Evolutionary conservation across 257 asterid species (phyloP).

Genomic region (Penstemon davidsonii): DNA sequence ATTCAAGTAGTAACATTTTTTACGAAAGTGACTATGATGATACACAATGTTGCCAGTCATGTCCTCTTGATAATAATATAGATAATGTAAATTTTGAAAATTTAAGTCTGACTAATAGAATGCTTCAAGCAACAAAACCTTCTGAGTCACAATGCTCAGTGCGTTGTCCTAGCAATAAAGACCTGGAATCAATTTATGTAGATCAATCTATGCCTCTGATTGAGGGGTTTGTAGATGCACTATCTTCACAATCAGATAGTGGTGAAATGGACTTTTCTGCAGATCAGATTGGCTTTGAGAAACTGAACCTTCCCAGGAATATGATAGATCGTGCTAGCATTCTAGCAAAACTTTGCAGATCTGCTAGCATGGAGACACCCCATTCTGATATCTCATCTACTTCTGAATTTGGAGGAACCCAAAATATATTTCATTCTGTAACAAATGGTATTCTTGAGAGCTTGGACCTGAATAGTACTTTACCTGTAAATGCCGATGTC

Average conservation of each 20-base stretch:
- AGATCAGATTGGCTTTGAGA: slow-evolving; percentile 45
- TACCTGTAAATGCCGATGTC: slow-evolving; percentile 38
- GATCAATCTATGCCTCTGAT: slow-evolving; percentile 62
- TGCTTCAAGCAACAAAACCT: slow-evolving; percentile 31
- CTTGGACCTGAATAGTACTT: slow-evolving; percentile 42
- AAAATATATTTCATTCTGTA: slow-evolving; percentile 47
- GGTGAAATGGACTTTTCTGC: slow-evolving; percentile 47
- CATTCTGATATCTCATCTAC: slow-evolving; percentile 53
- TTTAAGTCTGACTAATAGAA: slow-evolving; percentile 31
- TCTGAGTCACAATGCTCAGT: slow-evolving; percentile 32
- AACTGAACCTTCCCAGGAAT: slow-evolving; percentile 49
- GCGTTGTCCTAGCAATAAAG: slow-evolving; percentile 40
- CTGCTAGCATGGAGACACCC: slow-evolving; percentile 58
- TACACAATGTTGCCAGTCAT: slow-evolving; percentile 35
- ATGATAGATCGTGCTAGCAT: slow-evolving; percentile 78
- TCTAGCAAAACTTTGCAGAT: slow-evolving; percentile 78
- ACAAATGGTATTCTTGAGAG: slow-evolving; percentile 64
- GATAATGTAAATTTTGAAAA: slow-evolving; percentile 31
- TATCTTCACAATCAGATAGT: slow-evolving; percentile 43
- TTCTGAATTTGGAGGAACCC: slow-evolving; percentile 41
- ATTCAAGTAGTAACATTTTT: slow-evolving; percentile 24
- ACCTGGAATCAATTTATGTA: slow-evolving; percentile 35
- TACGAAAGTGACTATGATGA: slow-evolving; percentile 34
- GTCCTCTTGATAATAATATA: slow-evolving; percentile 31
- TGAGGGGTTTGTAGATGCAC: slow-evolving; percentile 52